phyloP scores from a whole-genome alignment of 2,329 filamentous ascomycete genomes.

The Colletotrichum simmondsii region DNA sequence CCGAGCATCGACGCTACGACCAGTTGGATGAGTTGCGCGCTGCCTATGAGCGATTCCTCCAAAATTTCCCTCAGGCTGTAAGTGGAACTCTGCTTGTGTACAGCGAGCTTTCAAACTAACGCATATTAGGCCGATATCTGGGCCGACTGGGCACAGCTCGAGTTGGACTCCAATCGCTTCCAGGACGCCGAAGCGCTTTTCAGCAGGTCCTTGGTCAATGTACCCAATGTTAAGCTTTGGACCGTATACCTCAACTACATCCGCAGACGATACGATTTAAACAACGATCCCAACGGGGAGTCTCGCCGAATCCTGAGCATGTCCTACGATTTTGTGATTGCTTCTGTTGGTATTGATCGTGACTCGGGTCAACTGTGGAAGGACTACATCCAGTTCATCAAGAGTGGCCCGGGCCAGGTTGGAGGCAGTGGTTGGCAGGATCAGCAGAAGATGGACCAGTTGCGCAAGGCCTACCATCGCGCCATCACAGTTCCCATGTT shows the following conservation, averaged over 20 bases:
- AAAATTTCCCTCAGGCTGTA: slow-evolving; percentile 91
- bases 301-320: slow-evolving; percentile 84
- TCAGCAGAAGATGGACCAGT: slow-evolving; percentile 94
- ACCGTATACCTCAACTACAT: slow-evolving; percentile 95
- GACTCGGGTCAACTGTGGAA: slow-evolving; percentile 92
- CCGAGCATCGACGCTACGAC: slow-evolving; percentile 83
- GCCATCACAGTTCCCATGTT: slow-evolving; percentile 89
- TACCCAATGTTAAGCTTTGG: slow-evolving; percentile 90
- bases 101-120: slow-evolving; percentile 44
- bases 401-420: slow-evolving; percentile 84
- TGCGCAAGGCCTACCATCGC: slow-evolving; percentile 92
- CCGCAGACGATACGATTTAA: slow-evolving; percentile 86
- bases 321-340: slow-evolving; percentile 92
- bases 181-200: slow-evolving; percentile 86
- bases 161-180: slow-evolving; percentile 87
- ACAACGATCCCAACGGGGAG: slow-evolving; percentile 78
- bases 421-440: slow-evolving; percentile 95
- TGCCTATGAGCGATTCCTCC: slow-evolving; percentile 87
- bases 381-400: slow-evolving; percentile 95
- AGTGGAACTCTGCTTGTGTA: slow-evolving; percentile 52
- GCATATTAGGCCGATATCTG: slow-evolving; percentile 84
- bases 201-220: slow-evolving; percentile 78
- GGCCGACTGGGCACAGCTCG: slow-evolving; percentile 89
- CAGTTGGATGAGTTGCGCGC: slow-evolving; percentile 84
- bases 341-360: slow-evolving; percentile 90